Conservation (phyloP, 345 rosid genomes). For the Eucalyptus brandiana region DNA sequence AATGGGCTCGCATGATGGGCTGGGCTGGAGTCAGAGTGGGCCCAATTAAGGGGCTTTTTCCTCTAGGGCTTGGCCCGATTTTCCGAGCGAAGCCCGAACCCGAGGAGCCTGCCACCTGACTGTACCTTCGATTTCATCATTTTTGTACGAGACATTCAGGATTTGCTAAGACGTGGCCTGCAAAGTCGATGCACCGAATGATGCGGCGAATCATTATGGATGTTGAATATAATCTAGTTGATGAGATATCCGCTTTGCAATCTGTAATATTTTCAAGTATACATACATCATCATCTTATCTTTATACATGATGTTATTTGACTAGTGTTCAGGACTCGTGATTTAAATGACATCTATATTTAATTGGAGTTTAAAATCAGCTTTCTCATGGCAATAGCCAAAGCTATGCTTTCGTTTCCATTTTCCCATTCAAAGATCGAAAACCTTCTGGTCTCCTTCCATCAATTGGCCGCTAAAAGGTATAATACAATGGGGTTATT, state of each 20-base stretch:
- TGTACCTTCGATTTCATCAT: background rate
- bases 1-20: background rate
- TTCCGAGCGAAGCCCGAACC: background rate
- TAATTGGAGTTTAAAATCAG: background rate
- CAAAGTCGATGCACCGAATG: background rate
- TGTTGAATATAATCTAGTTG: background rate
- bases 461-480: background rate
- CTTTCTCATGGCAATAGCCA: background rate
- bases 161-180: background rate
- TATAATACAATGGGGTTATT: background rate
- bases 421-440: background rate
- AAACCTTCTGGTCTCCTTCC: background rate
- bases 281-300: rapidly evolving
- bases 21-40: background rate
- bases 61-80: background rate
- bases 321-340: background rate
- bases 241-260: background rate
- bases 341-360: background rate
- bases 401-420: background rate
- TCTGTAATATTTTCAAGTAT: background rate
- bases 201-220: background rate
- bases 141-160: background rate
- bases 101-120: background rate
- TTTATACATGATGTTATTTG: background rate
- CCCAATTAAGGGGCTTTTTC: background rate